Conservation (phyloP, 352 stramenopile genomes). For the Globisporangium radiosum region DNA sequence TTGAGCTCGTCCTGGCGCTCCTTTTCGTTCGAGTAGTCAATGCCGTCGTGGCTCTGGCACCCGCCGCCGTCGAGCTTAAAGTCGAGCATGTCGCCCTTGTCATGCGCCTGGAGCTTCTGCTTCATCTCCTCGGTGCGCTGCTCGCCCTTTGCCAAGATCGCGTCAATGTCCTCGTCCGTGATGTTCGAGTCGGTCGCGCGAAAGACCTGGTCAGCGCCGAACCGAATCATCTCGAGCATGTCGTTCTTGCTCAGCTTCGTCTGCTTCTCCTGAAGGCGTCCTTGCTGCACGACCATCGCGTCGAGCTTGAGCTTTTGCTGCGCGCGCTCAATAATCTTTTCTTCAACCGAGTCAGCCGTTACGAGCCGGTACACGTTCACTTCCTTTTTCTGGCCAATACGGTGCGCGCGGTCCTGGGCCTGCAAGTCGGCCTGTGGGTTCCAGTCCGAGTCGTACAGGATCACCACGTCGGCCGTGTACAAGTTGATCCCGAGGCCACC, state of each 20-base stretch:
- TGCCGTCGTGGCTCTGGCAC: slow-evolving; percentile 94
- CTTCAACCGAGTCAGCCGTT: slow-evolving; percentile 96
- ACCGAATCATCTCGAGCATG: slow-evolving; percentile 96
- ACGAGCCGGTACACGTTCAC: slow-evolving; percentile 95
- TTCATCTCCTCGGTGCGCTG: slow-evolving; percentile 86
- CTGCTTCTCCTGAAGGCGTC: slow-evolving; percentile 80
- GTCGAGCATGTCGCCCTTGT: slow-evolving; percentile 83
- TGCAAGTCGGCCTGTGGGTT: slow-evolving; percentile 98
- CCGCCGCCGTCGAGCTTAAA: slow-evolving; percentile 92
- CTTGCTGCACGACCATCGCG: slow-evolving; percentile 84
- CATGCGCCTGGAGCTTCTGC: slow-evolving; percentile 78
- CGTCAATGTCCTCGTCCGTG: slow-evolving; percentile 98
- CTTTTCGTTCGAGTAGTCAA: slow-evolving; percentile 94
- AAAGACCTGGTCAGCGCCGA: slow-evolving; percentile 98
- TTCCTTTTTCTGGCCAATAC: slow-evolving; percentile 98
- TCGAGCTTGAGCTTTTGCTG: slow-evolving; percentile 95
- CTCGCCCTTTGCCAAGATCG: slow-evolving; percentile 91
- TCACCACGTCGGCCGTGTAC: slow-evolving; percentile 98
- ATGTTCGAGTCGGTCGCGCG: slow-evolving; percentile 94
- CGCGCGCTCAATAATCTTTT: slow-evolving; percentile 98
- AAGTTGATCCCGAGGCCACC: slow-evolving; percentile 99
- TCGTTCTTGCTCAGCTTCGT: slow-evolving; percentile 94
- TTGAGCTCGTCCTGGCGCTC: slow-evolving; percentile 83
- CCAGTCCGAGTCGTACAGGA: slow-evolving; percentile 98
- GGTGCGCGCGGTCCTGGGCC: slow-evolving; percentile 93